Evolutionary conservation across 768 basidiomycete genomes (phyloP), one percentile per base, ranked within the genome.

Genomic region (Suillus lakei): DNA sequence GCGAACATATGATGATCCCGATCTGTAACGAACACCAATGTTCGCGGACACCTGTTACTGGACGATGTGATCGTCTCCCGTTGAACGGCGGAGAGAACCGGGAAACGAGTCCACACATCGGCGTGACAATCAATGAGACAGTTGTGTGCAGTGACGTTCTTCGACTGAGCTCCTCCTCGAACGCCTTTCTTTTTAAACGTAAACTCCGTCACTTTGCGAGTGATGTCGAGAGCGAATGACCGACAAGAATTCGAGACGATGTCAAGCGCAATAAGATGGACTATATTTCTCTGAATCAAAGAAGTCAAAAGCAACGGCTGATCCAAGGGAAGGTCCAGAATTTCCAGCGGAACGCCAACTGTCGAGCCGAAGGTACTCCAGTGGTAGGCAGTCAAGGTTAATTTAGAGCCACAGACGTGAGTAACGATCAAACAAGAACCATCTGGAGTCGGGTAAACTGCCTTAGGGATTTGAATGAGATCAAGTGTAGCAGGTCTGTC

Each of bases 41-140:
- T 73, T 44, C 76, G 80, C 5, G 71, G 62, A 8, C 68, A 73
- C 16, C 81, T 73, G 12, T 75, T 69, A 26, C 71, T 72, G 7
- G 78, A 78, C 0, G 78, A 76, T 1, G 77, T 73, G 48, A 83
- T 77, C 0, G 83, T 83, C 38, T 81, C 78, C 10, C 84, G 80
- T 38, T 80, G 78, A 28, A 88, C 79, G 0, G 87, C 85, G 2
- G 87, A 77, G 2, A 85, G 67, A 4, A 88, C 87, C 0, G 87
- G 87, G 69, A 87, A 88, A 8, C 87, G 82, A 5, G 81, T 85
- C 87, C 87, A 88, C 32, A 87, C 83, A 13, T 87, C 86, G 0
- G 80, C 72, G 62, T 86, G 81, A 60, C 86, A 87, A 67, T 86
- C 84, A n/a, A 89, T 74, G 12, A 89, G 74, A 55, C 76, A 82